phyloP scores from a whole-genome alignment of 106 monocot genomes.

The Dendrobium huoshanense region DNA sequence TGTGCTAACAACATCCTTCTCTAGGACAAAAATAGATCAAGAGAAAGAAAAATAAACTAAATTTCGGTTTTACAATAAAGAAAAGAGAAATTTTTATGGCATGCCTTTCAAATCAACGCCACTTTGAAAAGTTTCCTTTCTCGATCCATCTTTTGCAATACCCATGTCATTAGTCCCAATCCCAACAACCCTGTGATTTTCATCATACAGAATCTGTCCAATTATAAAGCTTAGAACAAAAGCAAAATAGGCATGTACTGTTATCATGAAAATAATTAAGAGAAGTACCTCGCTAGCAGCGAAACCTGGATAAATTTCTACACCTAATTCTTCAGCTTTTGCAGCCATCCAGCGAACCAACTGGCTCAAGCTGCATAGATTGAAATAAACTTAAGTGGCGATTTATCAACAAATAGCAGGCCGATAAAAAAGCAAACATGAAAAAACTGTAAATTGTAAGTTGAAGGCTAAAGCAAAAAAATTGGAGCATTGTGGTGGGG shows the following conservation, averaged over 20 bases:
- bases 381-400: neutral
- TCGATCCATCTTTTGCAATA: slow-evolving; percentile 91
- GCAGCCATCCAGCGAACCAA: slow-evolving; percentile 90
- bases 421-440: neutral
- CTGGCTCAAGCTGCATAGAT: slow-evolving; percentile 72
- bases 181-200: slow-evolving; percentile 70
- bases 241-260: neutral
- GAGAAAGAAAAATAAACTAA: neutral
- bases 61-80: neutral
- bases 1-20: slow-evolving; percentile 2
- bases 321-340: slow-evolving; percentile 92
- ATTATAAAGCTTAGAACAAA: slow-evolving; percentile 27
- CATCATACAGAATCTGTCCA: slow-evolving; percentile 88
- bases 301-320: slow-evolving; percentile 99
- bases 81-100: neutral
- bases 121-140: slow-evolving; percentile 88
- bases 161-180: slow-evolving; percentile 96
- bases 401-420: neutral
- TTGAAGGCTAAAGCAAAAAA: neutral
- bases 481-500: too few species aligned
- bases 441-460: neutral
- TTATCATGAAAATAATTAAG: neutral
- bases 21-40: neutral
- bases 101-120: slow-evolving; percentile 89
- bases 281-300: slow-evolving; percentile 85